Conservation (phyloP, 2,329 filamentous ascomycete species). For the Aspergillus puulaauensis region DNA sequence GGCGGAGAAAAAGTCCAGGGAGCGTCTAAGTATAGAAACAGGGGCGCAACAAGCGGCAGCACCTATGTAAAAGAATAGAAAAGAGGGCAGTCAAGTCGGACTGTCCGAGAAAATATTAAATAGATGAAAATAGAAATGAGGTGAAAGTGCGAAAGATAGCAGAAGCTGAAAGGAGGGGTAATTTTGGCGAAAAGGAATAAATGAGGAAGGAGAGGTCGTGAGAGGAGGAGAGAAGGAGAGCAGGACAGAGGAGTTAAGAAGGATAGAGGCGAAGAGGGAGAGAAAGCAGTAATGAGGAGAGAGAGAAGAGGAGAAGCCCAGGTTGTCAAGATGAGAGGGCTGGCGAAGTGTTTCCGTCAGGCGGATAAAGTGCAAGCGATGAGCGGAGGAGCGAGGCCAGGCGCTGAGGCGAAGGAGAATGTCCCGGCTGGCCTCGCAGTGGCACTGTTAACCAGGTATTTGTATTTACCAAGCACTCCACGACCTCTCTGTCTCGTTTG, state of each 20-base stretch:
- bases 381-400: neutral
- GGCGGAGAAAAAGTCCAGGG: constrained; percentile 2
- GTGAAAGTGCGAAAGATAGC: constrained; percentile 14
- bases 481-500: neutral
- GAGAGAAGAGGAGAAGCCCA: neutral
- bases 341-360: constrained; percentile 9
- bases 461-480: neutral
- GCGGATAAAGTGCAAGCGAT: constrained; percentile 3
- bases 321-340: neutral
- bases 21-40: constrained; percentile 16
- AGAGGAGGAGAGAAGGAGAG: constrained; percentile 4
- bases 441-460: neutral
- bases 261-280: constrained; percentile 1
- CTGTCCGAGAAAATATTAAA: constrained; percentile 13
- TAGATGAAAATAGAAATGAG: constrained; percentile 13
- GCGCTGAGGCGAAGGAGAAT: neutral
- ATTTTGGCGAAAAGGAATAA: constrained; percentile 13
- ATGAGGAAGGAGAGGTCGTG: constrained; percentile 3
- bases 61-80: constrained; percentile 12
- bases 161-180: constrained; percentile 24
- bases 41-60: constrained; percentile 3
- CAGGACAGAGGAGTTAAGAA: neutral
- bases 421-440: neutral
- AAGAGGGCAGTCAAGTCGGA: constrained; percentile 8
- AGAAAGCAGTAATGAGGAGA: neutral